Conservation (phyloP, 2,329 filamentous ascomycete species). For the Phaeosphaeriaceae sp. region DNA sequence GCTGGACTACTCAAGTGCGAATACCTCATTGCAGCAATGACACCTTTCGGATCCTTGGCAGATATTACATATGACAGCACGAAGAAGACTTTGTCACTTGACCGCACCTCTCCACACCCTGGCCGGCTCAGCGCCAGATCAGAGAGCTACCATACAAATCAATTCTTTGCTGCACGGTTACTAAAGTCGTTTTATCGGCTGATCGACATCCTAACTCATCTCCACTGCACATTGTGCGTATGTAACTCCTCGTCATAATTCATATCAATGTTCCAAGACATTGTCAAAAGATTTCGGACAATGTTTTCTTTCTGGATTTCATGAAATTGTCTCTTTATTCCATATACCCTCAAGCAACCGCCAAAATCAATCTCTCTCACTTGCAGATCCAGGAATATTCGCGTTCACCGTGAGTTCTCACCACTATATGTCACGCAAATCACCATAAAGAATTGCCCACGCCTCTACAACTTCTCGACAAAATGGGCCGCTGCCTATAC, state of each 20-base stretch:
- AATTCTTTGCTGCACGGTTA: no score
- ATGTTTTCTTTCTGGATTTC: neutral
- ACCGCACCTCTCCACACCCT: neutral
- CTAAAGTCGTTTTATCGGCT: no score
- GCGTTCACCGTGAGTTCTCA: slow-evolving; percentile 11
- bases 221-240: no score
- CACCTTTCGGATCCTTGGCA: neutral
- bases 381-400: slow-evolving; percentile 6
- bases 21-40: neutral
- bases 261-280: neutral
- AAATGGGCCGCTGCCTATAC: neutral
- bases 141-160: no score
- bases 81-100: neutral
- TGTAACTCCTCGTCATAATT: no score
- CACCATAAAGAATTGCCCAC: neutral
- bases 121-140: no score
- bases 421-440: neutral
- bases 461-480: neutral
- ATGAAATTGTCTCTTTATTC: neutral
- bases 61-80: no score
- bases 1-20: neutral
- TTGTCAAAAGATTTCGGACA: neutral
- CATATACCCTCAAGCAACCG: neutral
- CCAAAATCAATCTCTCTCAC: neutral
- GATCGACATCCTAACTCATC: no score